Base-by-base conservation (phyloP, 1,139 yeast genomes). In the Meyerozyma smithsonii region DNA sequence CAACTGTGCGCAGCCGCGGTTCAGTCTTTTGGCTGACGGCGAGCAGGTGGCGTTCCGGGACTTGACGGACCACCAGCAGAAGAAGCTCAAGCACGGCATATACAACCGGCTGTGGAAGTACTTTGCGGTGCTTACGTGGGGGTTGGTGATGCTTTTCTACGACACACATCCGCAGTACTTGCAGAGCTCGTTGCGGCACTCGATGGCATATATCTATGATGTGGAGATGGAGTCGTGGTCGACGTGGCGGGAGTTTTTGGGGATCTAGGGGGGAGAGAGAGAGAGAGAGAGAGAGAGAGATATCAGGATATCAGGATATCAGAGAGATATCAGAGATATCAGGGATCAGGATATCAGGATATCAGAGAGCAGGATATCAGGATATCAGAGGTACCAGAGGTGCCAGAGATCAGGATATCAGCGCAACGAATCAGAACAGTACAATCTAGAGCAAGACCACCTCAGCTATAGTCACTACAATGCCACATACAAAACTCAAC, bases 111-210 rank as follows among this genome's bases (percentile, higher is more conserved):
- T 81, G 4, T 84, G 90, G 90, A 70, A 78, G 36, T 59, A 74
- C 40, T 78, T 81, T 55, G 84, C 90, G 1, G 77, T 84, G n/a
- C 46, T 79, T 6, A 70, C 81, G 8, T 85, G 95, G 95, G 94
- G 82, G 0, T 58, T 77, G 38, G 87, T 84, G 37, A 84, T 85
- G 92, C 70, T 76, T 51, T 68, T 85, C 40, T 84, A 82, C 59
- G 75, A 82, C 45, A 66, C 67, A 45, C 83, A 84, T 46, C 84
- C 85, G 6, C 72, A 72, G 39, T 74, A 75, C 50, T 66, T 85
- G 41, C 92, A 84, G 54, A 71, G 76, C 42, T 77, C 87, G 4
- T 66, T 85, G 69, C 72, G 84, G 49, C 80, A 78, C 48, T 77
- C 86, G 40, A 80, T 85, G 87, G 78, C 80, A 39, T 84, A 79